These are phyloP conservation scores for Paramyrothecium roridum DNA, from an alignment of 2,329 filamentous ascomycete genomes.

Conservation along the genomic window DNA sequence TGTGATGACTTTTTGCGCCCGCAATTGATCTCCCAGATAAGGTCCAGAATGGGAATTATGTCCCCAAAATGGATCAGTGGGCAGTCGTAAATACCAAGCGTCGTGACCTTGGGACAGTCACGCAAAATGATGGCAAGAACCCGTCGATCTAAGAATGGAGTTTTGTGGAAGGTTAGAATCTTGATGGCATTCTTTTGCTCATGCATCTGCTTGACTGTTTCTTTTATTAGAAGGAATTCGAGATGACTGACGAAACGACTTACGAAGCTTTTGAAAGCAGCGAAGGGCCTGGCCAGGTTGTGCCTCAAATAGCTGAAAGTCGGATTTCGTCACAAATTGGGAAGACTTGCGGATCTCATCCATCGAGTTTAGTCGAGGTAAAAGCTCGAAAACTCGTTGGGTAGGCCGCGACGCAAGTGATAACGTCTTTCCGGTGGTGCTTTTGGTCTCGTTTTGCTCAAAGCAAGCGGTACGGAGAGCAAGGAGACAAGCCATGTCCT, in stretches of 20 bases:
- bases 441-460: too few species aligned
- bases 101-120: slow-evolving; percentile 23
- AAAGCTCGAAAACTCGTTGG: background rate
- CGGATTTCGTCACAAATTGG: background rate
- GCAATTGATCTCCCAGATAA: slow-evolving; percentile 31
- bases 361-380: background rate
- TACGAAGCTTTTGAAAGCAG: slow-evolving; percentile 12
- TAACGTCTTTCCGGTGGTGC: too few species aligned
- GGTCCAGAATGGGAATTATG: slow-evolving; percentile 26
- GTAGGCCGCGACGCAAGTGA: too few species aligned
- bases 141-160: slow-evolving; percentile 26
- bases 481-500: too few species aligned
- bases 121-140: slow-evolving; percentile 30
- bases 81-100: slow-evolving; percentile 33
- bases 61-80: slow-evolving; percentile 33
- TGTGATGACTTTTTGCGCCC: slow-evolving; percentile 8
- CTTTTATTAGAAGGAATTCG: slow-evolving; percentile 6
- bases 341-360: background rate
- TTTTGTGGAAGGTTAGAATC: slow-evolving; percentile 26
- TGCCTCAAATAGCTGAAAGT: background rate
- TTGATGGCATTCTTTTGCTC: slow-evolving; percentile 9
- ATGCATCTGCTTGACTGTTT: slow-evolving; percentile 19
- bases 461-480: too few species aligned
- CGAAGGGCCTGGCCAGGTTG: background rate
- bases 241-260: slow-evolving; percentile 5